These are phyloP conservation scores for Chenopodium album DNA, from an alignment of 148 eudicot genomes.

Conservation along the genomic window DNA sequence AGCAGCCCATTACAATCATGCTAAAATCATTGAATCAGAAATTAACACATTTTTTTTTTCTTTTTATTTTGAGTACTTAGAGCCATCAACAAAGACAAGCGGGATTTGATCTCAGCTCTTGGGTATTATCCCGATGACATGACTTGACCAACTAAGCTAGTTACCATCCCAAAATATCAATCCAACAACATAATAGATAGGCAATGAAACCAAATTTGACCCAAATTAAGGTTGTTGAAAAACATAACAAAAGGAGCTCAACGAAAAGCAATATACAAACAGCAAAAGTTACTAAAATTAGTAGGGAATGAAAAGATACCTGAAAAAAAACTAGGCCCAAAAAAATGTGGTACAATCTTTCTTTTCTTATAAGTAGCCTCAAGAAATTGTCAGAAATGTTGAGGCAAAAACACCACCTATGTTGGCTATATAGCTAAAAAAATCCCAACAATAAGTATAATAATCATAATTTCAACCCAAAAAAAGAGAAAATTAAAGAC, in stretches of 20 bases:
- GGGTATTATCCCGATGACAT: too few species aligned
- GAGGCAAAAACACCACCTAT: slow-evolving; percentile 8
- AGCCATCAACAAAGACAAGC: too few species aligned
- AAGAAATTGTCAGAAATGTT: slow-evolving; percentile 30
- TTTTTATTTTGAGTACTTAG: too few species aligned
- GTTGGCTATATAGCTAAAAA: background rate
- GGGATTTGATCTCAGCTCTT: background rate
- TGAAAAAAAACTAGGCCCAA: background rate
- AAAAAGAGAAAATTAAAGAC: too few species aligned
- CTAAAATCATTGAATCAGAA: slow-evolving; percentile 8
- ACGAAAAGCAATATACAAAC: background rate
- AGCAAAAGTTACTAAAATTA: slow-evolving; percentile 13
- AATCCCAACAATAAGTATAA: slow-evolving; percentile 4
- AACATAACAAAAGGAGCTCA: background rate
- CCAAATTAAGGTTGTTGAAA: slow-evolving; percentile 9
- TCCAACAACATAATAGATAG: background rate
- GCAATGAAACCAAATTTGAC: slow-evolving; percentile 14
- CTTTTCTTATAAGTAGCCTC: slow-evolving; percentile 20
- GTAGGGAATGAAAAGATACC: slow-evolving; percentile 12
- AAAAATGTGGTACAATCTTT: slow-evolving; percentile 15
- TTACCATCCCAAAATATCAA: background rate
- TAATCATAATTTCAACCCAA: slow-evolving; percentile 1
- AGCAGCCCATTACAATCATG: background rate
- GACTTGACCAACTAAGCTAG: background rate
- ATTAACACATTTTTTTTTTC: background rate